Percentiles rank a stretch among this genome's conserved stretches.
These are phyloP conservation scores for Persicaria maculosa DNA, from an alignment of 148 eudicot genomes.

Conservation along the genomic window DNA sequence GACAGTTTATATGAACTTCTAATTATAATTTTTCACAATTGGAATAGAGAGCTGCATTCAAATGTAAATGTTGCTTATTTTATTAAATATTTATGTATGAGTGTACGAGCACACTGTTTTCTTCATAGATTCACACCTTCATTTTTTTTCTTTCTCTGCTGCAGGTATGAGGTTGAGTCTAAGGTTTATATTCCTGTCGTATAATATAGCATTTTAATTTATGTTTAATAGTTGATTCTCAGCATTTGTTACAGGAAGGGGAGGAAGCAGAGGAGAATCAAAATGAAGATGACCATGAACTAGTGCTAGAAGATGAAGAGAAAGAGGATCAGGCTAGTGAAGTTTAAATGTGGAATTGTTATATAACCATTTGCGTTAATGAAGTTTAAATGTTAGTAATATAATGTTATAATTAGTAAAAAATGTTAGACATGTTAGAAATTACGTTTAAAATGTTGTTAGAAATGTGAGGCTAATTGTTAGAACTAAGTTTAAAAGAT, in stretches of 20 bases:
- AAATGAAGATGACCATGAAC: slow-evolving; percentile 64
- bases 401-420: too few relatives aligned
- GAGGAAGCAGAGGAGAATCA: slow-evolving; percentile 47
- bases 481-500: too few relatives aligned
- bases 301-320: slow-evolving; percentile 58
- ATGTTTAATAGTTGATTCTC: neutral
- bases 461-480: too few relatives aligned
- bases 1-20: neutral
- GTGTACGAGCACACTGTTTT: neutral
- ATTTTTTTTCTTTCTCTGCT: slow-evolving; percentile 1
- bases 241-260: slow-evolving; percentile 38
- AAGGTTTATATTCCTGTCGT: neutral
- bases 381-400: too few relatives aligned
- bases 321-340: slow-evolving; percentile 52
- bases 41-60: neutral
- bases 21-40: neutral
- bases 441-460: too few relatives aligned
- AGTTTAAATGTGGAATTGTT: too few relatives aligned
- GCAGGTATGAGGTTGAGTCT: slow-evolving; percentile 48
- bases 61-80: neutral
- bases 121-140: neutral
- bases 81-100: neutral
- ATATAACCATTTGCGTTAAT: too few relatives aligned
- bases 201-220: neutral
- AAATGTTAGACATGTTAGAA: too few relatives aligned